Conservation (phyloP, 2,329 filamentous ascomycete genomes). For the Venturia pyrina region DNA sequence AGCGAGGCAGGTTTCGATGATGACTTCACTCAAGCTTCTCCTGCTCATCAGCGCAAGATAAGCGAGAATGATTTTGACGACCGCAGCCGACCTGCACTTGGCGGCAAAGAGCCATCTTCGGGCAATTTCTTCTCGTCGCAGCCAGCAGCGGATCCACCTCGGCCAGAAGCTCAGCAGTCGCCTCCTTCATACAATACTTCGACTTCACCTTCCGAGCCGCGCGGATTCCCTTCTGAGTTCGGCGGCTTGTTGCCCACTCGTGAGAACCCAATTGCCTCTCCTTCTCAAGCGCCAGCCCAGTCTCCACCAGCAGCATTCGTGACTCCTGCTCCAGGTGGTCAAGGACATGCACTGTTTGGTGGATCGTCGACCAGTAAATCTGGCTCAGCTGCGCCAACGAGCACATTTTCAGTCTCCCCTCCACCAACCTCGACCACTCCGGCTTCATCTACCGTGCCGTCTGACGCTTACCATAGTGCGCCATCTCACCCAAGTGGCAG, state of each 20-base stretch:
- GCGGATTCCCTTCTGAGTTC: slow-evolving; percentile 44
- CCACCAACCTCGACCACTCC: slow-evolving; percentile 28
- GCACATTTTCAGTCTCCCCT: slow-evolving; percentile 24
- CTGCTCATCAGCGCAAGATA: slow-evolving; percentile 25
- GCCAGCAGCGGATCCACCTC: slow-evolving; percentile 35
- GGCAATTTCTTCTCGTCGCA: slow-evolving; percentile 25
- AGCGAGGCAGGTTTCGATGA: slow-evolving; percentile 79
- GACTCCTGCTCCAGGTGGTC: slow-evolving; percentile 21
- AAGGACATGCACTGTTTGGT: slow-evolving; percentile 31
- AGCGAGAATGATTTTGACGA: slow-evolving; percentile 16
- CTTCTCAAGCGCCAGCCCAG: slow-evolving; percentile 20
- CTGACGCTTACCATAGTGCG: slow-evolving; percentile 33
- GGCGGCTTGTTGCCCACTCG: slow-evolving; percentile 46
- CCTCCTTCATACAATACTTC: slow-evolving; percentile 44
- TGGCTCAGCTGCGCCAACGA: slow-evolving; percentile 15
- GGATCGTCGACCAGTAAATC: slow-evolving; percentile 24
- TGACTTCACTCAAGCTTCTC: slow-evolving; percentile 64
- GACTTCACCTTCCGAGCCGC: not conserved
- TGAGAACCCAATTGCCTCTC: slow-evolving; percentile 37
- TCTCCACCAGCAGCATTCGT: slow-evolving; percentile 29
- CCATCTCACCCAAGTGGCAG: slow-evolving; percentile 27
- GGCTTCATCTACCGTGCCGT: slow-evolving; percentile 28
- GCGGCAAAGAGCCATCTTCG: slow-evolving; percentile 18
- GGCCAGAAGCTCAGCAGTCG: slow-evolving; percentile 45
- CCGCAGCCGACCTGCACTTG: slow-evolving; percentile 11